These are phyloP conservation scores for Guyanaporus albipodus DNA, from an alignment of 768 basidiomycete species.

Conservation along the genomic window DNA sequence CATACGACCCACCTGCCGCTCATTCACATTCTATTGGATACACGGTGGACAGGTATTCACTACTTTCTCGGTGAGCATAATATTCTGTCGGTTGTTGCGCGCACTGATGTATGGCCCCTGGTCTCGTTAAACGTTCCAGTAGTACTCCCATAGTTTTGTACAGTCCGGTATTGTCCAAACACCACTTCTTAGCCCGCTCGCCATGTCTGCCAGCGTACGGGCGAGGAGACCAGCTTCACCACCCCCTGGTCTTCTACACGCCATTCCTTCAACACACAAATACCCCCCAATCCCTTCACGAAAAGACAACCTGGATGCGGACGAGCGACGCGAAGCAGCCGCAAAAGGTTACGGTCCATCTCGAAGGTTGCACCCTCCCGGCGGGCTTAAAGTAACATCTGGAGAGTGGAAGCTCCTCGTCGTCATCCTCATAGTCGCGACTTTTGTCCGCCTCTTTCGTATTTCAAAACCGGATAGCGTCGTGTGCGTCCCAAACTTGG, in stretches of 20 bases:
- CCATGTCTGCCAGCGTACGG: conserved; percentile 51
- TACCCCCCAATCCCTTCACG: conserved; percentile 53
- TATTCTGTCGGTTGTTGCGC: too few relatives aligned
- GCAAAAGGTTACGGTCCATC: conserved; percentile 59
- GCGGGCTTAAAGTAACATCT: conserved; percentile 59
- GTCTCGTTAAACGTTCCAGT: too few relatives aligned
- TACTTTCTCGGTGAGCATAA: neutral
- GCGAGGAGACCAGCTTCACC: conserved; percentile 69
- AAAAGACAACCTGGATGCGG: conserved; percentile 70
- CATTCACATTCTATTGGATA: neutral
- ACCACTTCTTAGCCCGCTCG: neutral
- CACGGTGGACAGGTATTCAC: neutral
- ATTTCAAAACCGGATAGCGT: conserved; percentile 86
- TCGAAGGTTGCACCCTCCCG: conserved; percentile 44
- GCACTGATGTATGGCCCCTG: too few relatives aligned
- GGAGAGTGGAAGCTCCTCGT: conserved; percentile 78
- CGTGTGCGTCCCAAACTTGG: conserved; percentile 57
- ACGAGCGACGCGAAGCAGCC: conserved; percentile 64
- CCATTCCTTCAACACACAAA: conserved; percentile 38
- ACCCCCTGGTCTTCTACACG: conserved; percentile 43
- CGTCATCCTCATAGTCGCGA: conserved; percentile 63
- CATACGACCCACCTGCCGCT: too few relatives aligned
- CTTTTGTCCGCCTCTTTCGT: conserved; percentile 80
- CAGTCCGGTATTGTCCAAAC: conserved; percentile 20
- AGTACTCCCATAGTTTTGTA: conserved; percentile 14